These are phyloP conservation scores for Gossypium davidsonii DNA, from an alignment of 441 rosid genomes.

Conservation along the genomic window DNA sequence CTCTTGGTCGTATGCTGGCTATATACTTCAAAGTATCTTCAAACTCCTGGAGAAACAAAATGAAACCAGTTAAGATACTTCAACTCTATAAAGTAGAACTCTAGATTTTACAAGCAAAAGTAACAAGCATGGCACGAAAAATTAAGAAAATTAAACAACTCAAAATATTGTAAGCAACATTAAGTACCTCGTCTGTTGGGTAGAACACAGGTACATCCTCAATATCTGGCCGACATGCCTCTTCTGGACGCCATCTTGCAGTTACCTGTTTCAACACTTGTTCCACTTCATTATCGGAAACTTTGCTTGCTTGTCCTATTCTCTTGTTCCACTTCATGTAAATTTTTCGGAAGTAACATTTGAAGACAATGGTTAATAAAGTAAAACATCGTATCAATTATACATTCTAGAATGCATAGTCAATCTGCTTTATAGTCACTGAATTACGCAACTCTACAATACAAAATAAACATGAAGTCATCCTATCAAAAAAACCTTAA, in stretches of 20 bases:
- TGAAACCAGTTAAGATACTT: constrained; percentile 21
- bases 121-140: background rate
- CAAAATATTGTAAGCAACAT: constrained; percentile 19
- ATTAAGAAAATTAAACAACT: constrained; percentile 10
- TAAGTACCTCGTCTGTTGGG: constrained; percentile 84
- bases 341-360: background rate
- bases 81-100: background rate
- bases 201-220: constrained; percentile 89
- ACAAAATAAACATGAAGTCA: background rate
- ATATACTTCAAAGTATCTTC: constrained; percentile 85
- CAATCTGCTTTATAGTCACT: background rate
- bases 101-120: constrained; percentile 6
- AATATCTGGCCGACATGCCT: constrained; percentile 60
- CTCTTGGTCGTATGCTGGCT: constrained; percentile 68
- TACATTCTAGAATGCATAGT: background rate
- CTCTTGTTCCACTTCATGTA: too few species aligned
- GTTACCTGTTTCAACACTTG: constrained; percentile 45
- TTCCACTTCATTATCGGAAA: constrained; percentile 2
- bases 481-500: background rate
- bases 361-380: constrained; percentile 13
- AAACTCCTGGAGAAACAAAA: constrained; percentile 62
- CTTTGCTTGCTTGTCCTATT: too few species aligned
- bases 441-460: background rate
- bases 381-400: background rate
- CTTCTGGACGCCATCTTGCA: constrained; percentile 80